Base-by-base conservation (phyloP, 2,329 filamentous ascomycete genomes). In the Xylaria sp. region DNA sequence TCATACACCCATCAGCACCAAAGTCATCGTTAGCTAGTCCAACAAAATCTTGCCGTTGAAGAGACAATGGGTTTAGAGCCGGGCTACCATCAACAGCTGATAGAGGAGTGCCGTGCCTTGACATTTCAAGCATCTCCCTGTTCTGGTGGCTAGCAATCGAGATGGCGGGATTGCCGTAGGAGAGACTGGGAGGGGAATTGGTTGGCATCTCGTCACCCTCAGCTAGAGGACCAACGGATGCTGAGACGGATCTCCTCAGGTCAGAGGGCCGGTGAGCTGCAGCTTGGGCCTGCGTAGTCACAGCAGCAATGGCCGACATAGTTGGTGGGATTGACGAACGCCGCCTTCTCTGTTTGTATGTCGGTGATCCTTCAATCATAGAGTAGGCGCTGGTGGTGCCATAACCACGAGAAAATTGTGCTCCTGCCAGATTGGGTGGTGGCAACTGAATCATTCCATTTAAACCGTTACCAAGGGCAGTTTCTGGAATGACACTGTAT, bases 341-440 rank as follows among this genome's bases (percentile, higher is more conserved):
- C 74, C 96, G 90, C 80, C 96, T 89, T 76, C 96, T 90, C 85
- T 98, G 96, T 88, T 99, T 99, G 85, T 99, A 99, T 44, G 96
- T 98, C 13, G 96, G 96, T 32, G 96, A 99, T 58, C 96, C 96
- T 84, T 99, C 96, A 78, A 98, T 96, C 59, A 97, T 94, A 58
- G 93, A 95, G 84, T 97, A 98, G 74, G 96, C 92, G 79, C 93
- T 97, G 81, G 91, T 92, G 61, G 84, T 79, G 68, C 86, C 87
- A 74, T 93, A 93, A 37, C 91, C 88, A 54, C 92, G 90, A 29
- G 91, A 89, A 81, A 93, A 98, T 77, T 94, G 92, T 58, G 91
- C 88, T 35, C 91, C 92, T 63, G 91, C 89, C 70, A 98, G 82
- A 81, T 95, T 96, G 16, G 94, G 94, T 4, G 92, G 92, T 21